Evolutionary conservation across 257 asterid species (phyloP), one percentile per base, ranked within the genome.

Genomic region (Schizonepeta tenuifolia): DNA sequence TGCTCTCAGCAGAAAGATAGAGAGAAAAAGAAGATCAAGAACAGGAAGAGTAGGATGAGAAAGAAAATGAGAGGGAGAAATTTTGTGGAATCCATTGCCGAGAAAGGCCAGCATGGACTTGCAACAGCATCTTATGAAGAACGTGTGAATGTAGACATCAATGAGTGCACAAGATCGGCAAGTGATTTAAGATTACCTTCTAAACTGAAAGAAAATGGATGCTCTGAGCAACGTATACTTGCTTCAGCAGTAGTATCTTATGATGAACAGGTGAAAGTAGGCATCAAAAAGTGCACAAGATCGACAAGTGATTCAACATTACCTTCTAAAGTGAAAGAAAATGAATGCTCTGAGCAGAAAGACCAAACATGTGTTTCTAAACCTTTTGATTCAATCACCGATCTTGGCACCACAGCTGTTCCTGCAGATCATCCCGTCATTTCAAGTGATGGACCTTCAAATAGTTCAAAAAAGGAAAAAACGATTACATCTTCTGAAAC

Each of bases 361-460:
- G 79, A 53, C 54, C 70, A 60, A 49, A 54, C 1, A 15, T 18
- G 58, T 35, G 24, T 64, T 40, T 57, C 82, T 24, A 65, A 74
- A 46, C 65, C 76, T 53, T 40, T 53, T 9, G 67, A 67, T 50
- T 59, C 82, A 33, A 64, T 69, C 43, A 9, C 36, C 5, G 75
- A 71, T 70, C 65, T 58, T 12, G 28, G 56, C 61, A 43, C 24
- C 40, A 3, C 22, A 10, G 68, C 2, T 20, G 20, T 40, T 18
- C 18, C 38, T 18, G 66, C 12, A 12, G 65, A 38, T 64, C 71
- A 70, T 71, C 70, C 69, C 59, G 14, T 43, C 57, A 7, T 33
- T 46, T 55, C 41, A 22, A 31, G 28, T 24, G 44, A 46, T 49
- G 76, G 14, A 12, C 50, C 82, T 35, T 43, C 17, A 3, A 24